Base-by-base conservation (phyloP, 83 land plant genomes). In the Diphasiastrum complanatum region DNA sequence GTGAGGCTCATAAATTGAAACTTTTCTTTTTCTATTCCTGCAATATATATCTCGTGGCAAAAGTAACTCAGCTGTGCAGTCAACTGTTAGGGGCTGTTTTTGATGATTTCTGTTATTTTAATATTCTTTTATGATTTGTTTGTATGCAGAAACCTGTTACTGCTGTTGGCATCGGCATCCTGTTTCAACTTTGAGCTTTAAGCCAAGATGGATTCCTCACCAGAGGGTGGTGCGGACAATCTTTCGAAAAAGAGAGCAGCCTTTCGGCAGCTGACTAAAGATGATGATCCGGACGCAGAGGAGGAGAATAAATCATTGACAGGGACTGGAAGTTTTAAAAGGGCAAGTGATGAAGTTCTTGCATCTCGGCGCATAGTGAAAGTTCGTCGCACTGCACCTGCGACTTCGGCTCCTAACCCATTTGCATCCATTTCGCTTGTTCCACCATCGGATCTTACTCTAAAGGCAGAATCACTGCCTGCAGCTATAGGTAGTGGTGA, bases 221-320 rank as follows among this genome's bases (percentile, higher is more conserved):
- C n/a, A n/a, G n/a, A n/a, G n/a, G n/a, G n/a, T n/a, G n/a, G n/a
- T n/a, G n/a, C n/a, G n/a, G n/a, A n/a, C n/a, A n/a, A n/a, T n/a
- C n/a, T n/a, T n/a, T 77, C 97, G 6, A 88, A 83, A 76, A 92
- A 92, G 78, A 75, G 96, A 62, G 81, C 70, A 40, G 98, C 98
- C 20, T 70, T 84, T 26, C 76, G 83, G 36, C 84, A 92, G 51
- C 47, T 92, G 0, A 64, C 84, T 25, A 79, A 80, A 61, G 96
- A 88, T 59, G 84, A 86, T 46, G 85, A 71, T 47, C 86, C 77
- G 34, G 97, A 84, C 60, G 81, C 76, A 33, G 85, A 78, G 38
- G 89, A 78, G 33, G 75, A 69, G 28, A 34, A 12, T 60, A 60
- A 70, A 28, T 79, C 72, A 20, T 61, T 62, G 3, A 2, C 33